A percentile compares a stretch with the other conserved stretches of the same genome.
These are phyloP conservation scores for Neoboletus magnificus DNA, from an alignment of 768 basidiomycete genomes.

Conservation along the genomic window DNA sequence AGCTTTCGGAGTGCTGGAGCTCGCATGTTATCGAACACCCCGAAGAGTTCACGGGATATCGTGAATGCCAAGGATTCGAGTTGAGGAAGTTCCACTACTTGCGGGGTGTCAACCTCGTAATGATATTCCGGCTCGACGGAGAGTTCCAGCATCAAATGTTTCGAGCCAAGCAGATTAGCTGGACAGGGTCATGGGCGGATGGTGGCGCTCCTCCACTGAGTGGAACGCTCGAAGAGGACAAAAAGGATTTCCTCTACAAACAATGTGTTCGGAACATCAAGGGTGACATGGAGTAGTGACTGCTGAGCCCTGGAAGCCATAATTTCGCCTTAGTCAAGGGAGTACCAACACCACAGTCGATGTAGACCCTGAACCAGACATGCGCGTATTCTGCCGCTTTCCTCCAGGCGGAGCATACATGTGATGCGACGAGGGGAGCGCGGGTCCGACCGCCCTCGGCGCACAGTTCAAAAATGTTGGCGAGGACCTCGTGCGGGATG, in stretches of 20 bases:
- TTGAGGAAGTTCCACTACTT: constrained; percentile 16
- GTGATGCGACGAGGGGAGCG: constrained; percentile 53
- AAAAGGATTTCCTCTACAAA: constrained; percentile 36
- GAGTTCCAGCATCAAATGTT: constrained; percentile 40
- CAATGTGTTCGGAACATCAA: constrained; percentile 36
- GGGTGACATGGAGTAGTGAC: constrained; percentile 43
- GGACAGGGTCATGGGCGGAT: constrained; percentile 38
- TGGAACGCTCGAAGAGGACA: constrained; percentile 37
- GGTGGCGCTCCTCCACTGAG: constrained; percentile 44
- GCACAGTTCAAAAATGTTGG: constrained; percentile 51
- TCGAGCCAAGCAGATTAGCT: constrained; percentile 40
- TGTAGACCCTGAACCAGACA: constrained; percentile 56
- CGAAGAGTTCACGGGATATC: constrained; percentile 31
- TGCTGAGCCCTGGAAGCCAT: constrained; percentile 50
- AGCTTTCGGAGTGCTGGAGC: constrained; percentile 38
- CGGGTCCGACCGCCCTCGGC: constrained; percentile 49
- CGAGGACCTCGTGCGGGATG: constrained; percentile 53
- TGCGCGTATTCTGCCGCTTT: constrained; percentile 47
- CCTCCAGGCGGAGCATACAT: constrained; percentile 60
- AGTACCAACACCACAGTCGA: constrained; percentile 45
- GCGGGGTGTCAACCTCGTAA: constrained; percentile 16
- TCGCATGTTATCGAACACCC: constrained; percentile 27
- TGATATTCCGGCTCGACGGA: constrained; percentile 26
- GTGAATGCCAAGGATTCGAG: constrained; percentile 32
- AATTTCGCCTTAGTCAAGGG: constrained; percentile 41